phyloP scores from a whole-genome alignment of 208 protist species.

The Crithidia sp. region DNA sequence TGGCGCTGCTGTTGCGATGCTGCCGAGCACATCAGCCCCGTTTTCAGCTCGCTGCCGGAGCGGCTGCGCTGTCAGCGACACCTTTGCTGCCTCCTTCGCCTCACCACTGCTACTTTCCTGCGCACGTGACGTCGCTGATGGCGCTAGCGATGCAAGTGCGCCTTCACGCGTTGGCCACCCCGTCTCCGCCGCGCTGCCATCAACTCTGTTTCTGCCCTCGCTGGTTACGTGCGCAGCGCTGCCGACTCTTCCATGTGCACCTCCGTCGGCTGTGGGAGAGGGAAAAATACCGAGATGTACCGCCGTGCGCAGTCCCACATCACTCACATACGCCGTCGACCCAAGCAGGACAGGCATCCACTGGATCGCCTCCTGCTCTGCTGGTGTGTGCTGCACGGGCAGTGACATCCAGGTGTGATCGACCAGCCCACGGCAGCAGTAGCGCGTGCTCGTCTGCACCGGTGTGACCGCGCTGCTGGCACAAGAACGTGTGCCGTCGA shows the following conservation, averaged over 20 bases:
- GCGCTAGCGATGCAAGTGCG: not conserved
- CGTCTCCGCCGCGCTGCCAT: not conserved
- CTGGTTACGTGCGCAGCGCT: not conserved
- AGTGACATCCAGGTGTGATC: conserved; percentile 77
- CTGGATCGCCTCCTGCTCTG: conserved; percentile 62
- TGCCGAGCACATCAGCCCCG: not conserved
- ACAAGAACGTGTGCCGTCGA: not conserved
- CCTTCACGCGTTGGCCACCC: conserved; percentile 38
- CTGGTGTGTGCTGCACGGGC: conserved; percentile 52
- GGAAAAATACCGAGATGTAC: conserved; percentile 75
- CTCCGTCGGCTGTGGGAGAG: conserved; percentile 5
- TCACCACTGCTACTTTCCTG: no score
- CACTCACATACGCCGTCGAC: conserved; percentile 66
- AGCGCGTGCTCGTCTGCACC: conserved; percentile 20
- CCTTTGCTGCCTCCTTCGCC: no score
- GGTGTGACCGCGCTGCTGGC: not conserved
- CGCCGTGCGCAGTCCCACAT: conserved; percentile 67
- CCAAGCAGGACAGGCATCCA: conserved; percentile 78
- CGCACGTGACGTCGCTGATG: not conserved
- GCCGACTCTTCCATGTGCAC: not conserved
- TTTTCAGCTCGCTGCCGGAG: not conserved
- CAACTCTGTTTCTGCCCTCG: not conserved
- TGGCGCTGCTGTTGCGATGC: not conserved
- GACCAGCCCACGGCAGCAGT: conserved; percentile 58
- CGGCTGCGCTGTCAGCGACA: not conserved